Percentiles rank a stretch among this genome's conserved stretches.
These are phyloP conservation scores for Penicillium crystallinum DNA, from an alignment of 495 filamentous ascomycete species.

Conservation along the genomic window DNA sequence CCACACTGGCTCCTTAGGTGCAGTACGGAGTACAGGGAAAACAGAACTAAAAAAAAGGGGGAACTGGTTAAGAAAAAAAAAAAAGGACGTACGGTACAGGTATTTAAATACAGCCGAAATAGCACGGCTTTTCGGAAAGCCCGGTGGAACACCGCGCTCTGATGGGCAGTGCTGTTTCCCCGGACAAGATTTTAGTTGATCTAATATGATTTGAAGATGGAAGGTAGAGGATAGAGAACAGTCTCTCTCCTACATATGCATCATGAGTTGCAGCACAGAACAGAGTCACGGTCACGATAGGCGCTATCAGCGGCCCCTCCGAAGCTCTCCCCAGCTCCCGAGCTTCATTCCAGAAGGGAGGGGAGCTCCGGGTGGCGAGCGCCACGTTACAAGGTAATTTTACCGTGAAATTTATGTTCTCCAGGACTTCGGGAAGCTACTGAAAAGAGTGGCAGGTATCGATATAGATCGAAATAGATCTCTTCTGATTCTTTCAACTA, in stretches of 20 bases:
- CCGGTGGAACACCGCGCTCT: constrained; percentile 17
- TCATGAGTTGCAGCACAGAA: background rate
- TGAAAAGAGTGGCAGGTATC: too few relatives aligned
- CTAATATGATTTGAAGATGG: background rate
- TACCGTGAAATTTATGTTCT: background rate
- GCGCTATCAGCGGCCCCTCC: constrained; percentile 32
- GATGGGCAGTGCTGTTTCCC: background rate
- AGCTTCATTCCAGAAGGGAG: constrained; percentile 28
- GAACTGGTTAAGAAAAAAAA: background rate
- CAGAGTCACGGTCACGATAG: constrained; percentile 12
- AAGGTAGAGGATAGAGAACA: too few relatives aligned
- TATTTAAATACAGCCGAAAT: constrained; percentile 6
- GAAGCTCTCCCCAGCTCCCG: constrained; percentile 27
- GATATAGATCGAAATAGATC: too few relatives aligned
- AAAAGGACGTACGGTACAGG: background rate
- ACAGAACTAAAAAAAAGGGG: background rate
- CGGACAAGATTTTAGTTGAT: background rate
- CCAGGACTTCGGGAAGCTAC: too few relatives aligned
- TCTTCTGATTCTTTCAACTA: too few relatives aligned
- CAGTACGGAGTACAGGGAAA: background rate
- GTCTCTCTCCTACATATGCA: background rate
- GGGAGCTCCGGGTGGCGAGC: constrained; percentile 27
- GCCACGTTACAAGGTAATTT: constrained; percentile 17
- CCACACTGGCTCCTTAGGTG: too few relatives aligned
- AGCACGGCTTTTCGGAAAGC: constrained; percentile 15